Evolutionary conservation across 495 filamentous ascomycete species (phyloP).

Genomic region (Daldinia childiae): DNA sequence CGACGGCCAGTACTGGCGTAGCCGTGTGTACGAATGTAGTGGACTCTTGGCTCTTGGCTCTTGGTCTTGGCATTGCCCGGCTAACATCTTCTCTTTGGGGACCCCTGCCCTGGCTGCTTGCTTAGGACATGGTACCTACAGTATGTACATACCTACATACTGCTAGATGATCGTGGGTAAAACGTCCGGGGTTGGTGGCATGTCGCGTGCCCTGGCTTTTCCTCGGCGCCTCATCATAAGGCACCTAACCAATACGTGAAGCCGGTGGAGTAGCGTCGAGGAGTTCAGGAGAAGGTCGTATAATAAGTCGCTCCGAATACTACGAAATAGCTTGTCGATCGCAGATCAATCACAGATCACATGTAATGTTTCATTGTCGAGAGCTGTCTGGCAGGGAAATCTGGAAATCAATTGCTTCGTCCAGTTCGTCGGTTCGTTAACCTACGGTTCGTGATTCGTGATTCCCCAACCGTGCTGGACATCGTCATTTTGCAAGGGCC

Average conservation of each 20-base stretch:
- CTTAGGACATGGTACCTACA: too few species aligned
- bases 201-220: slow-evolving; percentile 36
- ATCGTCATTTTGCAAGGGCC: slow-evolving; percentile 33
- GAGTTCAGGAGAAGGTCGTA: slow-evolving; percentile 30
- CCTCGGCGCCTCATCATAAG: slow-evolving; percentile 27
- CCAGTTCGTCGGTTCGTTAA: not conserved
- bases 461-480: slow-evolving; percentile 37
- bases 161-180: slow-evolving; percentile 1
- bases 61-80: not conserved
- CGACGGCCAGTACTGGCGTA: slow-evolving; percentile 12
- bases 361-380: slow-evolving; percentile 37
- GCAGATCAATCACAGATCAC: slow-evolving; percentile 22
- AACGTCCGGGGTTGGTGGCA: not conserved
- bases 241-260: slow-evolving; percentile 27
- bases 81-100: not conserved
- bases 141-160: too few species aligned
- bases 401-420: not conserved
- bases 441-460: slow-evolving; percentile 24
- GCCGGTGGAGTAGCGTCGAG: not conserved
- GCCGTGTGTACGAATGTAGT: not conserved
- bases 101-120: not conserved
- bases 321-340: slow-evolving; percentile 17
- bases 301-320: slow-evolving; percentile 29
- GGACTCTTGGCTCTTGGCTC: slow-evolving; percentile 1
- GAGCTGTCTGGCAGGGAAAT: not conserved